A percentile compares a stretch with the other conserved stretches of the same genome.
Evolutionary conservation across 2,329 filamentous ascomycete species (phyloP).

Genomic region (Samsoniella hepiali): DNA sequence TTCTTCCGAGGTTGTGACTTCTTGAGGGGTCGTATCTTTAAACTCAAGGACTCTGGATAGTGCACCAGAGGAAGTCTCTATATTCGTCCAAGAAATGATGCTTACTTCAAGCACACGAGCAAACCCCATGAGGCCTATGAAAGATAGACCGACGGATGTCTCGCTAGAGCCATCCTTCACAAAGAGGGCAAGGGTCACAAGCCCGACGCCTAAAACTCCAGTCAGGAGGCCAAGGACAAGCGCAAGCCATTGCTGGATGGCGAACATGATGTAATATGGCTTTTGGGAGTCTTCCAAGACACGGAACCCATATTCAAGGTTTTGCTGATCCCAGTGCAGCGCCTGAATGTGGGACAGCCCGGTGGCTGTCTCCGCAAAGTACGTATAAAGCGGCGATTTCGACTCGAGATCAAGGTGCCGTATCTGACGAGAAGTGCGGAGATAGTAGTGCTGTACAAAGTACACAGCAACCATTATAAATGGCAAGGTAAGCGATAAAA

Average conservation of each 20-base stretch:
- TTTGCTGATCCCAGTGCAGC: constrained; percentile 28
- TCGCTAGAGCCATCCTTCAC: too few species aligned
- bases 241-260: constrained; percentile 36
- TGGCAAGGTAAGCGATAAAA: constrained; percentile 39
- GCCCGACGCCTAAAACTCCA: too few species aligned
- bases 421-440: constrained; percentile 30
- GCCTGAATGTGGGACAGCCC: constrained; percentile 33
- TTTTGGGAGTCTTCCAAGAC: constrained; percentile 34
- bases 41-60: too few species aligned
- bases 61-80: too few species aligned
- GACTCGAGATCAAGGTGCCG: constrained; percentile 24
- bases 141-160: too few species aligned
- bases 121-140: too few species aligned
- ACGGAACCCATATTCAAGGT: constrained; percentile 20
- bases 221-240: too few species aligned
- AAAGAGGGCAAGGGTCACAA: too few species aligned
- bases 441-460: constrained; percentile 29
- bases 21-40: too few species aligned
- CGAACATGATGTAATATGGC: constrained; percentile 42
- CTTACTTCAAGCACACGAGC: too few species aligned
- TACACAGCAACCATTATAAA: constrained; percentile 25
- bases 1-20: too few species aligned
- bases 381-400: constrained; percentile 29
- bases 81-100: too few species aligned
- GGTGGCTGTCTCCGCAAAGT: constrained; percentile 27